Base-by-base conservation (phyloP, 768 basidiomycete genomes). In the Termitomyces eurrhizus region DNA sequence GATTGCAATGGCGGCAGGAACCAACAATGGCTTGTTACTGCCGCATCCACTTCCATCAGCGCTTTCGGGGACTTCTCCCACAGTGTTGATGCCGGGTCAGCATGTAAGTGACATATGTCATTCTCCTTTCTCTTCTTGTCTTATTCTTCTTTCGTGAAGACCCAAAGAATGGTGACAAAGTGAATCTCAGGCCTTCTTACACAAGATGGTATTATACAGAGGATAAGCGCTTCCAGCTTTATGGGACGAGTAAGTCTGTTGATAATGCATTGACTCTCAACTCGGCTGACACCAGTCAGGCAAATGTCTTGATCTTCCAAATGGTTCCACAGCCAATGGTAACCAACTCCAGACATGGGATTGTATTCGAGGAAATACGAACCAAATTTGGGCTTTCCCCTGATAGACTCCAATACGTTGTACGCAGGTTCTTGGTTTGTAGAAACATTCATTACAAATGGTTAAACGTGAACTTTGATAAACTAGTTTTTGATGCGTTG, bases 21-120 rank as follows among this genome's bases (percentile, higher is more conserved):
- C 0, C 75, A 77, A 62, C 64, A 69, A 24, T 77, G 75, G 75
- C 57, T 69, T 21, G 51, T 76, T 42, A 63, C 67, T 16, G 57
- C 65, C 5, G 72, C 63, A 16, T 57, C 57, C 53, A 75, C 75
- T 0, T 66, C 69, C 49, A 64, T 76, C 11, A 65, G 62, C 16
- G 21, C 70, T 0, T 70, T 66, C 3, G 67, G 65, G 2, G 69
- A 64, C 1, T 65, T 67, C n/a, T 32, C 24, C 9, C 76, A 68
- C 64, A 76, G 75, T 52, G 62, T 77, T 13, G 76, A 77, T 44
- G 73, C 73, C 7, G 72, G 75, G 29, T 68, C 70, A 14, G 73
- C 74, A 52, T 62, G 68, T 65, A 11, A 11, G 52, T 35, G 24
- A 36, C 35, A 46, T 32, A 14, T 8, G 8, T 51, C 18, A 48